Evolutionary conservation across 768 basidiomycete genomes (phyloP).

Genomic region (Pisolithus microcarpus): DNA sequence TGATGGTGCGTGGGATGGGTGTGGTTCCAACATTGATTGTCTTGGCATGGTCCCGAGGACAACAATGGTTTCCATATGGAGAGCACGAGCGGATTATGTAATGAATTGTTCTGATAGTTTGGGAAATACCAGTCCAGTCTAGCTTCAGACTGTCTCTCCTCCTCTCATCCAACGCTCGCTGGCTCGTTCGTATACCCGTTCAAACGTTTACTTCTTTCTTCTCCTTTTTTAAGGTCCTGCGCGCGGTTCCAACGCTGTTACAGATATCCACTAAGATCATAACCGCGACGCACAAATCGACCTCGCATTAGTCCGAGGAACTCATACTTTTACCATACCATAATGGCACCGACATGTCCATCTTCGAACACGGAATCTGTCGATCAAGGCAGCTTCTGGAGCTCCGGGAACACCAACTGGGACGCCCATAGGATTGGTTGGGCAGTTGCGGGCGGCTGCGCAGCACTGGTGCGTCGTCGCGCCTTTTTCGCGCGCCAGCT

Average conservation of each 20-base stretch:
- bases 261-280: no score
- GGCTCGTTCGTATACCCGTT: constrained; percentile 3
- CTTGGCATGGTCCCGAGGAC: no score
- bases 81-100: no score
- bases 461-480: constrained; percentile 39
- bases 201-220: not conserved
- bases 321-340: constrained; percentile 1
- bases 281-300: no score
- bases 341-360: constrained; percentile 34
- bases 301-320: not conserved
- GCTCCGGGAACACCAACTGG: constrained; percentile 46
- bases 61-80: no score
- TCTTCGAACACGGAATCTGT: constrained; percentile 41
- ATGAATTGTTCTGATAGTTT: no score
- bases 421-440: constrained; percentile 63
- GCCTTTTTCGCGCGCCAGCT: not conserved
- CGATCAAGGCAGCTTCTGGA: constrained; percentile 64
- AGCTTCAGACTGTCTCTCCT: not conserved
- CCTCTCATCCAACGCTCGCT: not conserved
- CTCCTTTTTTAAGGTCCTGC: constrained; percentile 2
- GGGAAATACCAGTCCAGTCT: no score
- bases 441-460: constrained; percentile 60
- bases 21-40: no score
- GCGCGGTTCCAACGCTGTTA: not conserved
- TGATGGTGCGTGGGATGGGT: no score